Base-by-base conservation (phyloP, 1,284 basidiomycete genomes). In the Schizophyllum amplum region DNA sequence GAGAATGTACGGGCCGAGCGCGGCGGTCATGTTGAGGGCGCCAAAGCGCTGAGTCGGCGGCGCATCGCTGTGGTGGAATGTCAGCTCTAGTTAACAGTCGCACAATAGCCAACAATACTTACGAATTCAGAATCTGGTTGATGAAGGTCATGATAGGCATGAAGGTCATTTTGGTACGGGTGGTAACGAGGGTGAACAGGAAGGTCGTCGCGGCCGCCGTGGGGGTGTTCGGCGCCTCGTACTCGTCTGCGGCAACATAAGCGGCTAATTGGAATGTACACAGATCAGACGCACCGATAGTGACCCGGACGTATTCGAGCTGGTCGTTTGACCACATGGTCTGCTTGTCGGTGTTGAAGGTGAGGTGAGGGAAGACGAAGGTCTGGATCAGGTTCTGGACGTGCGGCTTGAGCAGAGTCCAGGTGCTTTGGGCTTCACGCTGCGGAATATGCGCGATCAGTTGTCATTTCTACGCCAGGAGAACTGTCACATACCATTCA, bases 401-500 rank as follows among this genome's bases (percentile, higher is more conserved):
- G 64, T 92, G 91, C 21, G 91, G 90, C 68, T 92, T 93, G 66
- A 94, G 78, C 42, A 90, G 77, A 1, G 78, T 74, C 91, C 92
- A 94, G 3, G 90, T 94, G 17, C 87, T 81, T 91, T 92, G 9
- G 92, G 92, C 72, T 94, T 94, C 62, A 94, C 83, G 64, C 91
- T 94, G 57, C 13, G 51, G 17, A 4, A 21, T 53, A 47, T 52
- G 47, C 53, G 23, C 46, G 25, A 55, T 20, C 20, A 47, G 23
- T 17, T 9, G 17, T 2, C 5, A 5, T 25, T 9, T 3, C 5
- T 25, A 23, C 15, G 23, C 7, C 6, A 2, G 33, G 22, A 22
- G 7, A 52, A n/a, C 23, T 24, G 47, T n/a, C 23, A 70, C 83
- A 24, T 66, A 91, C 92, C 91, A 93, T 67, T 92, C 89, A 25